Evolutionary conservation across 1,284 basidiomycete genomes (phyloP), one percentile per base, ranked within the genome.

Genomic region (Gomphus bonarii): DNA sequence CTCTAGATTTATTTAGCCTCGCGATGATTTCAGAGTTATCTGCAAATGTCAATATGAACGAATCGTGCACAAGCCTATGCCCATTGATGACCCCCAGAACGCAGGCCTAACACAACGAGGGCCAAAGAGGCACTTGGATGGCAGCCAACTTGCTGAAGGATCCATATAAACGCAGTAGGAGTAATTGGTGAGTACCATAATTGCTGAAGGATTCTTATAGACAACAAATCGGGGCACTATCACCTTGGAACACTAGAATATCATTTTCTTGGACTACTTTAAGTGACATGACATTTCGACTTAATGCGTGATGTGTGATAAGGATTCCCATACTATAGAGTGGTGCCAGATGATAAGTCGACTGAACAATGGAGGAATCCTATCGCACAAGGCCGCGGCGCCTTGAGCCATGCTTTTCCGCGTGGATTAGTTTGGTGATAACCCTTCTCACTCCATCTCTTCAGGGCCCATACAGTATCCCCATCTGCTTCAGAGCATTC

Each of bases 11-110:
- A 12, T 44, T 44, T 44, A 44, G 22, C 7, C 42, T n/a, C 14
- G 42, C 42, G n/a, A 44, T 44, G n/a, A 44, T 22, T 44, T 44
- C 22, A 44, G 22, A 44, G 12, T 44, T 44, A 22, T 44, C 42
- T n/a, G 71, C 75, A 61, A 74, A 70, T 33, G 66, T 72, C 46
- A 62, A 66, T 61, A 78, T 52, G 84, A 89, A 62, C 69, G 85
- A 61, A 86, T 95, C 65, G 75, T 91, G 58, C 81, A 95, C 75
- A 85, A 86, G 74, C 84, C 87, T 58, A 88, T 94, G 69, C 91
- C 92, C 53, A 83, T 81, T 58, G 95, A 99, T 67, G 95, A 99
- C 72, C 95, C 95, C 31, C 91, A 95, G 73, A 90, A 72, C 81
- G 95, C 65, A 81, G 91, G 61, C 91, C 95, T 47, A 95, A 98